Base-by-base conservation (phyloP, 2,329 filamentous ascomycete species). In the Cladosporium austrohemisphaericum region DNA sequence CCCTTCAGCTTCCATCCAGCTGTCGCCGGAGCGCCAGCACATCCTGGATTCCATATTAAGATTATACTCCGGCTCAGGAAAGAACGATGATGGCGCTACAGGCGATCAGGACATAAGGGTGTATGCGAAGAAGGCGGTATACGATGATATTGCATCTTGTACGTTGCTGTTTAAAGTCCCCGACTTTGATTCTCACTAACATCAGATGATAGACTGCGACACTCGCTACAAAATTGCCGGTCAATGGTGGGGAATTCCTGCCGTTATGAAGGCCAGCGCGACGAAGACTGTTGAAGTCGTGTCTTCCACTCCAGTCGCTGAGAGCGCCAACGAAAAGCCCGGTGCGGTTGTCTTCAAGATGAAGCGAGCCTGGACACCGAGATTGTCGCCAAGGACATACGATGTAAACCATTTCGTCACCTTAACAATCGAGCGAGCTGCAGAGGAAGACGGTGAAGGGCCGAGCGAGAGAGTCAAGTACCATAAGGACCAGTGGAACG, bases 401-500 rank as follows among this genome's bases (percentile, higher is more conserved):
- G 50, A 62, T 9, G 69, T 72, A 8, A 68, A 75, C 49, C 68
- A 64, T 26, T 56, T 76, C 3, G 62, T 75, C 1, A 71, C 63
- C 4, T 54, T 75, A 51, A 62, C 59, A 3, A 55, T 75, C 41
- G 57, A 60, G 10, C 43, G 41, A 36, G 51, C 48, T 3, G 23
- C 9, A 33, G 41, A 49, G 9, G 45, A 56, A n/a, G 54, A 57
- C 14, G 54, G 55, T 3, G 48, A 56, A 14, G 53, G 49, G 8
- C 50, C 50, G 20, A 66, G 71, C 49, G 67, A 68, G 25, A 73
- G 69, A 51, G 70, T 74, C 16, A 65, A 67, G 31, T 75, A 74
- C 58, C 71, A 76, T 55, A 76, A 75, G 57, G 72, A 76, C 52
- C 70, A 71, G 70, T 76, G 72, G 72, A 74, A 75, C 48, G 64